Evolutionary conservation across 129 eudicot genomes (phyloP), one percentile per base, ranked within the genome.

Genomic region (Tanacetum coccineum): DNA sequence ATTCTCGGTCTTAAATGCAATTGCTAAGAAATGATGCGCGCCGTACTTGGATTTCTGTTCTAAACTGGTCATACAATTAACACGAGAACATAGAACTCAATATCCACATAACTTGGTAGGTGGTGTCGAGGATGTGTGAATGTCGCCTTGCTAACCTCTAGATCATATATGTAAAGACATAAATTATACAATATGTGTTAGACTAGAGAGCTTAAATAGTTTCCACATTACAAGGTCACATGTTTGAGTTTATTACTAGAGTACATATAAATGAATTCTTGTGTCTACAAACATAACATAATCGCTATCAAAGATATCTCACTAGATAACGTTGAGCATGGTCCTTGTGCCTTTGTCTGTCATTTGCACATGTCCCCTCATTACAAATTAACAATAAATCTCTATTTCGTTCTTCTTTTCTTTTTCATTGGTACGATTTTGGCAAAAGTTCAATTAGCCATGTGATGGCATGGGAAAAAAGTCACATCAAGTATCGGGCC

Each of bases 331-430:
- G 10, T 50, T 0, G 17, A 47, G 26, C 49, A 50, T 67, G 61
- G 71, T 51, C 30, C 61, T 51, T 30, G 71, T 30, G 71, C 71
- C 42, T 66, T 50, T 66, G 60, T 66, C 71, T 49, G 49, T 59
- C 25, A 66, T 49, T 26, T 66, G 25, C 45, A 26, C 13, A 25
- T 66, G 70, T 49, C 71, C 61, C 61, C 61, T 8, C 22, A 17
- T 36, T 0, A 36, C 42, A 36, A 36, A 22, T 22, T 6, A 6
- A 36, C 42, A 36, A 36, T 6, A 36, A 36, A 36, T 51, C 60
- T 51, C 45, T n/a, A 28, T 65, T 22, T 14, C 20, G 39, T 65
- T 65, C 36, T 47, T 1, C 58, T 46, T 13, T 18, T 64, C 18
- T 42, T 62, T 28, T 48, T 3, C 3, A 6, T 26, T 49, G n/a